These are phyloP conservation scores for Fragosphaeria purpurea DNA, from an alignment of 2,329 filamentous ascomycete genomes.

Conservation along the genomic window DNA sequence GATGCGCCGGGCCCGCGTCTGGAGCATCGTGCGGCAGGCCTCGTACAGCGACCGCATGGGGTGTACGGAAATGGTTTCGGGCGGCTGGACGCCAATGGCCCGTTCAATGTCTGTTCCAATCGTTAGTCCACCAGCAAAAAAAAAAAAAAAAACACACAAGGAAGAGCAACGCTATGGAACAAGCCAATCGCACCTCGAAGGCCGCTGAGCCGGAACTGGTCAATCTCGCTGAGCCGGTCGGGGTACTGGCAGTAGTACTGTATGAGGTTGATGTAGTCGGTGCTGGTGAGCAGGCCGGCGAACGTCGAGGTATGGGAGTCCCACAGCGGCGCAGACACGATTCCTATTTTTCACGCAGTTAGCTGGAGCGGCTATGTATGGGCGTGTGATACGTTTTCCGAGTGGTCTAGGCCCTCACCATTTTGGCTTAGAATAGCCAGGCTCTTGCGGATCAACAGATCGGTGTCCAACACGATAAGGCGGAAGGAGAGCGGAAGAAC, in stretches of 20 bases:
- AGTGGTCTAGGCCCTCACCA: slow-evolving; percentile 40
- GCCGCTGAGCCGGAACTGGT: slow-evolving; percentile 87
- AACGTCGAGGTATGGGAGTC: slow-evolving; percentile 89
- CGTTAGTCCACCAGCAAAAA: too few species aligned
- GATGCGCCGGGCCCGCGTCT: slow-evolving; percentile 85
- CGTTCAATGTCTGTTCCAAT: slow-evolving; percentile 71
- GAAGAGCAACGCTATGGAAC: background rate
- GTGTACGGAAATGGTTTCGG: slow-evolving; percentile 94
- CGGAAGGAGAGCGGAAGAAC: slow-evolving; percentile 93
- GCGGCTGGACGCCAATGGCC: slow-evolving; percentile 78
- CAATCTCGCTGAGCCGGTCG: slow-evolving; percentile 77
- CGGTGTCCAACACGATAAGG: slow-evolving; percentile 89
- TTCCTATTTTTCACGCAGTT: slow-evolving; percentile 46
- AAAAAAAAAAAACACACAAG: background rate
- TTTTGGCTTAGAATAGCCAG: slow-evolving; percentile 93
- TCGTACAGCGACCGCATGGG: slow-evolving; percentile 87
- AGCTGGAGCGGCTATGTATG: background rate
- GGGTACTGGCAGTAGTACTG: slow-evolving; percentile 99
- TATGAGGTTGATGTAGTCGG: slow-evolving; percentile 97
- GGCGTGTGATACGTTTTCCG: background rate
- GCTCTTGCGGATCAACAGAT: slow-evolving; percentile 93
- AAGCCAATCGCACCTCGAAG: slow-evolving; percentile 56
- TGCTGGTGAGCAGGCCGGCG: slow-evolving; percentile 86
- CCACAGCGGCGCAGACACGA: slow-evolving; percentile 95
- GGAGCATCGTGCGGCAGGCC: slow-evolving; percentile 87